A percentile compares a stretch with the other conserved stretches of the same genome.
phyloP scores from a whole-genome alignment of 2,329 filamentous ascomycete genomes.

The Verticillium klebahnii region DNA sequence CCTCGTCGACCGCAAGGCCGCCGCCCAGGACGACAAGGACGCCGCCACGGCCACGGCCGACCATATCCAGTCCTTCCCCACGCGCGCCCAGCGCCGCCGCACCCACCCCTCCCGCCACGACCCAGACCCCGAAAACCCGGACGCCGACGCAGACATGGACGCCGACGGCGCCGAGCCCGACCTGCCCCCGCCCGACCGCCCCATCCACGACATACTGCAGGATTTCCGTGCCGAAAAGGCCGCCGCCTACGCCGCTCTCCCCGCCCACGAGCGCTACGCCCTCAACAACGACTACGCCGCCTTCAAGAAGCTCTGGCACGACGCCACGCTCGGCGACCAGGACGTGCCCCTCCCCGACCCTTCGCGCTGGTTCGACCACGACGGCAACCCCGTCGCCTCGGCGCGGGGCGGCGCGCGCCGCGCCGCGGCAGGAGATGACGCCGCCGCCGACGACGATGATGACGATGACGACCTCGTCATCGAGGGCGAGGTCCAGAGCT shows the following conservation, averaged over 20 bases:
- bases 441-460: slow-evolving; percentile 39
- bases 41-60: slow-evolving; percentile 30
- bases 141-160: slow-evolving; percentile 13
- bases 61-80: slow-evolving; percentile 8
- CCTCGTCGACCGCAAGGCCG: slow-evolving; percentile 44
- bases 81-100: slow-evolving; percentile 6
- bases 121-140: slow-evolving; percentile 10
- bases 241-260: slow-evolving; percentile 36
- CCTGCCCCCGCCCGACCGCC: slow-evolving; percentile 11
- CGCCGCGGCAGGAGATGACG: slow-evolving; percentile 40
- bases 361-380: slow-evolving; percentile 46
- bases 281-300: slow-evolving; percentile 53
- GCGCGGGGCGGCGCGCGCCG: slow-evolving; percentile 14
- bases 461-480: slow-evolving; percentile 67
- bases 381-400: slow-evolving; percentile 34
- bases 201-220: slow-evolving; percentile 28
- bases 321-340: slow-evolving; percentile 42
- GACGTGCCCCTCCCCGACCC: slow-evolving; percentile 48
- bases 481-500: slow-evolving; percentile 56
- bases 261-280: slow-evolving; percentile 44
- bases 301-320: slow-evolving; percentile 57
- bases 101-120: slow-evolving; percentile 15
- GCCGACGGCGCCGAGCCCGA: slow-evolving; percentile 16
- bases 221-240: slow-evolving; percentile 30
- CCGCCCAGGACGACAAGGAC: slow-evolving; percentile 42